Base-by-base conservation (phyloP, 441 rosid species). In the Melastoma candidum region DNA sequence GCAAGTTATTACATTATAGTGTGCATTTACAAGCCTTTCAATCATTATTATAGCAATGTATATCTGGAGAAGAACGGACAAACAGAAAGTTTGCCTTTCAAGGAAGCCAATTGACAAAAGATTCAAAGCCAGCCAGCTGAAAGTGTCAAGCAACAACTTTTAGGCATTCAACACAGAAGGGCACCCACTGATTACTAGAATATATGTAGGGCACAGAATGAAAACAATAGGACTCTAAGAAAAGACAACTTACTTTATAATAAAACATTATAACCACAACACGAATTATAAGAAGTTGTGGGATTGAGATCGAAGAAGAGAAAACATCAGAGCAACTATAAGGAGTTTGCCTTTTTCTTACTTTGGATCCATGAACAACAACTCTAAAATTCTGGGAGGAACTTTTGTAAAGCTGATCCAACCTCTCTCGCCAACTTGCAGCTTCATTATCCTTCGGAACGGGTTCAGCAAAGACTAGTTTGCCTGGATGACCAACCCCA, bases 401-500 rank as follows among this genome's bases (percentile, higher is more conserved):
- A 74, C 98, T 93, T 78, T 89, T 93, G 63, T 93, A 93, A 63
- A 93, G 86, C 63, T 84, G 96, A 72, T 89, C 98, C 71, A 89
- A 71, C 76, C 86, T 93, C 70, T 93, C 98, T 72, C 97, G 82
- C 98, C 98, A 93, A 63, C 87, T 84, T 63, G 97, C 98, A 67
- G 96, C 90, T 80, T 93, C 98, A 70, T 79, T 85, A 60, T 93
- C 98, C 83, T 83, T 93, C 56, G 95, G 84, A 62, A 78, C 82
- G 66, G 96, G 76, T 73, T 93, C 98, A 68, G 97, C 95, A 54
- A 89, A 93, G 51, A 93, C 98, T 74, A 89, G 98, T 75, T 93
- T 93, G 60, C 97, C 98, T 93, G 52, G 60, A 70, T 66, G 57
- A 58, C 68, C 64, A 0, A 51, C 54, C 54, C 27, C 2, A 61